These are phyloP conservation scores for Tetrapisispora nanseiensis DNA, from an alignment of 805 yeast genomes.

Conservation along the genomic window DNA sequence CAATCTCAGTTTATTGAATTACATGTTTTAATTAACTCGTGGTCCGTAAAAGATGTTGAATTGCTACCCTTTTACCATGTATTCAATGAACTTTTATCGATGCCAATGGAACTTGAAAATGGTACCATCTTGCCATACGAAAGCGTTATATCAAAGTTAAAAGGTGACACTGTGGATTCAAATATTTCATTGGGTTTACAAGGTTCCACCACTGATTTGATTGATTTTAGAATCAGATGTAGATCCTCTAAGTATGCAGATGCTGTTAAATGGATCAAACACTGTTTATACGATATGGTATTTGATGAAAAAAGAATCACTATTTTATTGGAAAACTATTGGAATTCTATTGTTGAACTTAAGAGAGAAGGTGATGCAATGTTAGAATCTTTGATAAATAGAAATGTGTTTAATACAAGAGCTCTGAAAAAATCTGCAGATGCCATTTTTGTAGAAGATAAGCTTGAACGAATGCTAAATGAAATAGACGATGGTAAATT, in stretches of 20 bases:
- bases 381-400: constrained; percentile 52
- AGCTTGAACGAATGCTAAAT: constrained; percentile 39
- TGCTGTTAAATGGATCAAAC: constrained; percentile 70
- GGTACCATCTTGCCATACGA: constrained; percentile 58
- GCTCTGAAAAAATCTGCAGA: constrained; percentile 62
- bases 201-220: constrained; percentile 54
- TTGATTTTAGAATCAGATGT: constrained; percentile 53
- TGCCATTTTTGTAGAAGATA: constrained; percentile 50
- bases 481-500: constrained; percentile 48
- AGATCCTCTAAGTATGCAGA: constrained; percentile 49
- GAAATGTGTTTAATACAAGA: constrained; percentile 43
- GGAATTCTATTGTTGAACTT: constrained; percentile 31
- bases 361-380: constrained; percentile 40
- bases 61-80: constrained; percentile 59
- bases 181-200: constrained; percentile 48
- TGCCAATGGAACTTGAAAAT: constrained; percentile 58
- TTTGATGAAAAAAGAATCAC: constrained; percentile 67
- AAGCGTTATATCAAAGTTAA: constrained; percentile 61
- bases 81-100: constrained; percentile 54
- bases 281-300: constrained; percentile 51
- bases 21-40: constrained; percentile 48
- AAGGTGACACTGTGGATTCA: constrained; percentile 61
- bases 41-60: constrained; percentile 36
- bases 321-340: constrained; percentile 38
- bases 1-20: constrained; percentile 71